Evolutionary conservation across 805 yeast genomes (phyloP).

Genomic region (Tetrapisispora nanseiensis): DNA sequence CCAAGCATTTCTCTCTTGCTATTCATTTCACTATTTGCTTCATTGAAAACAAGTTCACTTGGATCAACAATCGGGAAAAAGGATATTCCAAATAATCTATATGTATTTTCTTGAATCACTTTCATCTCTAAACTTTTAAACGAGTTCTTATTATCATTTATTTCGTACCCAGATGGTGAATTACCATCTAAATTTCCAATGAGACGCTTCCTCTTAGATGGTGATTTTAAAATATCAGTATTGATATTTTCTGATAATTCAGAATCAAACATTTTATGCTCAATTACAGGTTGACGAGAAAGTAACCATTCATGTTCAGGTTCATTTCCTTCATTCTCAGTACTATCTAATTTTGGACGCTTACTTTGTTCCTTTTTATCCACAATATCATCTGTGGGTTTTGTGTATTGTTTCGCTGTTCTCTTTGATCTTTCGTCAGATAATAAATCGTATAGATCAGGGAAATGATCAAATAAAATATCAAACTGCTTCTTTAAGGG

Average conservation of each 20-base stretch:
- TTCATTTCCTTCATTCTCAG: slow-evolving; percentile 3
- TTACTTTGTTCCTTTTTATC: not conserved
- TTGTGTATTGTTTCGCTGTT: too few species aligned
- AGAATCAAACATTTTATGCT: slow-evolving; percentile 22
- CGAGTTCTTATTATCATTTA: not conserved
- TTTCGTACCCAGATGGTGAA: not conserved
- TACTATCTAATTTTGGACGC: not conserved
- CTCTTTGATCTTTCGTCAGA: not conserved
- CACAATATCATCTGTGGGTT: not conserved
- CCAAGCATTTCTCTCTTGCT: slow-evolving; percentile 26
- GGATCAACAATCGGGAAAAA: slow-evolving; percentile 33
- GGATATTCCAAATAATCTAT: slow-evolving; percentile 33
- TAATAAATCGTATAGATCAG: slow-evolving; percentile 16
- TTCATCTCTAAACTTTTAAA: slow-evolving; percentile 1
- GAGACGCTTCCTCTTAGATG: slow-evolving; percentile 18
- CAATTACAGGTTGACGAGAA: slow-evolving; percentile 10
- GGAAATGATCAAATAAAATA: slow-evolving; percentile 15
- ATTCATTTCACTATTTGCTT: slow-evolving; percentile 8
- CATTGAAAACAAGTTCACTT: slow-evolving; percentile 14
- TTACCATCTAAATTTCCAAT: not conserved
- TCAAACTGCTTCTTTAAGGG: slow-evolving; percentile 13
- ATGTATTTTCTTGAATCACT: slow-evolving; percentile 27
- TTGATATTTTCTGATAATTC: slow-evolving; percentile 16
- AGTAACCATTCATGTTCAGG: slow-evolving; percentile 18
- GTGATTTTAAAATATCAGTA: slow-evolving; percentile 20